These are phyloP conservation scores for Halenospora varia DNA, from an alignment of 495 filamentous ascomycete species.

Conservation along the genomic window DNA sequence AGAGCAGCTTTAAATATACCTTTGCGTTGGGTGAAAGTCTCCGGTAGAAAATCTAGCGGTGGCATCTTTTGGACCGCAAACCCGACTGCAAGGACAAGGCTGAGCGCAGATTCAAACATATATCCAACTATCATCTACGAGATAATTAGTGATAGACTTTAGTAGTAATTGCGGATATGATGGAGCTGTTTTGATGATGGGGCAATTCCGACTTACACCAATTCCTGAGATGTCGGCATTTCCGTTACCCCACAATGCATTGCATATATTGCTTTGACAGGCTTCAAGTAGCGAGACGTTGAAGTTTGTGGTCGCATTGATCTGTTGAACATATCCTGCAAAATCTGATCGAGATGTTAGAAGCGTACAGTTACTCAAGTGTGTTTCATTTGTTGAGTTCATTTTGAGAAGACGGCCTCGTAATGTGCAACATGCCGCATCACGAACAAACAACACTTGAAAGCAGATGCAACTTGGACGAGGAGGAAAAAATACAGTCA, in stretches of 20 bases:
- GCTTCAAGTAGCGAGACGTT: constrained; percentile 6
- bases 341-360: constrained; percentile 13
- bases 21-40: background rate
- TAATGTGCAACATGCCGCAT: no score
- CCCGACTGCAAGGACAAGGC: constrained; percentile 1
- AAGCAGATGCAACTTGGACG: no score
- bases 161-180: background rate
- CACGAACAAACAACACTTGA: no score
- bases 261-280: constrained; percentile 24
- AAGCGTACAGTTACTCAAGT: constrained; percentile 7
- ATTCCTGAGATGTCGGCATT: constrained; percentile 28
- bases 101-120: constrained; percentile 16
- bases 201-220: constrained; percentile 18
- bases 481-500: no score
- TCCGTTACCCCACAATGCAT: constrained; percentile 26
- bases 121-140: constrained; percentile 27
- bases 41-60: background rate
- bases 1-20: background rate
- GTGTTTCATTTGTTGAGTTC: background rate
- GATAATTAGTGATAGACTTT: background rate
- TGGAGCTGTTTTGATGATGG: background rate
- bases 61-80: background rate
- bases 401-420: no score
- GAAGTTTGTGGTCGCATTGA: constrained; percentile 17
- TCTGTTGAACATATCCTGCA: constrained; percentile 15